These are phyloP conservation scores for Komagataella ulmi DNA, from an alignment of 805 yeast genomes.

Conservation along the genomic window DNA sequence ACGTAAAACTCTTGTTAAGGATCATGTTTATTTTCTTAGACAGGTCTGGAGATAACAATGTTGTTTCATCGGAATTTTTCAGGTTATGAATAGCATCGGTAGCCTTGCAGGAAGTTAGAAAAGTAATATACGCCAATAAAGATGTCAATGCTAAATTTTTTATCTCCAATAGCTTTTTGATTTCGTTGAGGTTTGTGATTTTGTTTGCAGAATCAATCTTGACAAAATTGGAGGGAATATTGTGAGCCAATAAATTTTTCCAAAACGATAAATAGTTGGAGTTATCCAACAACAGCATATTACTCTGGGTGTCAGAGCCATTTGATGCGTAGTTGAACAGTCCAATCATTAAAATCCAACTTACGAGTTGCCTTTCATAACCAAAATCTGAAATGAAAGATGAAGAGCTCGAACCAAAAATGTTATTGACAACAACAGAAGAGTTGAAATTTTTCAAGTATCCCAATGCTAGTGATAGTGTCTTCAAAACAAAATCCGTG, in stretches of 20 bases:
- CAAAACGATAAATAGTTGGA: constrained; percentile 50
- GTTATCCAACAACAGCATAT: constrained; percentile 37
- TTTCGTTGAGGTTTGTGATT: constrained; percentile 18
- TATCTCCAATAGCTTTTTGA: constrained; percentile 29
- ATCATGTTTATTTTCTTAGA: constrained; percentile 17
- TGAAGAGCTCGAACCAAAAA: constrained; percentile 16
- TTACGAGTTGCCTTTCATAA: constrained; percentile 24
- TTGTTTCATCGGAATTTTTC: constrained; percentile 9
- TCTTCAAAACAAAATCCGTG: constrained; percentile 17
- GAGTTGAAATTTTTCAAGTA: constrained; percentile 20
- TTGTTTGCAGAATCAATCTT: constrained; percentile 17
- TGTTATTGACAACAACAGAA: constrained; percentile 17
- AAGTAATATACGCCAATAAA: constrained; percentile 37
- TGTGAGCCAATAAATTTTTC: constrained; percentile 43
- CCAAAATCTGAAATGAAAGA: constrained; percentile 14
- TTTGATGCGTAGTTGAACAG: constrained; percentile 36
- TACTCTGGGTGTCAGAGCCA: constrained; percentile 22
- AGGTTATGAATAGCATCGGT: constrained; percentile 12
- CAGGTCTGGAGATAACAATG: constrained; percentile 18
- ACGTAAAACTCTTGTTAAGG: constrained; percentile 16
- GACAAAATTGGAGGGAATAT: constrained; percentile 27
- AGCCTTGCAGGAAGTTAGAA: constrained; percentile 29
- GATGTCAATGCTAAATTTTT: constrained; percentile 49
- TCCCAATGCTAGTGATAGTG: constrained; percentile 14
- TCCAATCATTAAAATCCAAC: constrained; percentile 58